These are phyloP conservation scores for Vaccinium corymbosum DNA, from an alignment of 148 eudicot genomes.

Conservation along the genomic window DNA sequence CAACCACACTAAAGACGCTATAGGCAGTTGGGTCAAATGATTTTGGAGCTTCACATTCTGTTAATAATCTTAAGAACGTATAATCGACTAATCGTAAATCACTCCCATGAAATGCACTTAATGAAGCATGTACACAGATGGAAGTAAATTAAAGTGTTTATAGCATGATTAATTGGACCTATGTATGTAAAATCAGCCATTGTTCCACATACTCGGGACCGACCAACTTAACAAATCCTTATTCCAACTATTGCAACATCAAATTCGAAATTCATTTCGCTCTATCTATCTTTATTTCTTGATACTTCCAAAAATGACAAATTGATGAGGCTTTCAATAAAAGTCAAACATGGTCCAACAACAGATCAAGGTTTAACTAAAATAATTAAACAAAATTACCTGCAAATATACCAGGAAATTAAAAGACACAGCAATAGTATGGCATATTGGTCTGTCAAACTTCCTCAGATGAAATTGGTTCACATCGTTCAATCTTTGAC, in stretches of 20 bases:
- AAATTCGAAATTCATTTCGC: not conserved
- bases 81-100: not conserved
- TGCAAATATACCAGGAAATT: not conserved
- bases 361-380: not conserved
- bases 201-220: not conserved
- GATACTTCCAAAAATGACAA: not conserved
- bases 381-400: not conserved
- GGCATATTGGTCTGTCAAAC: not conserved
- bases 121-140: not conserved
- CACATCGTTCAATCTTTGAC: not conserved
- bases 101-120: not conserved
- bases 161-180: not conserved
- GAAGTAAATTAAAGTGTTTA: not conserved
- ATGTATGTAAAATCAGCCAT: not conserved
- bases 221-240: not conserved
- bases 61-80: not conserved
- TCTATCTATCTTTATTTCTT: not conserved
- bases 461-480: not conserved
- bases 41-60: not conserved
- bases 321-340: not conserved
- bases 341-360: not conserved
- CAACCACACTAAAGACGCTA: conserved; percentile 2
- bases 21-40: not conserved
- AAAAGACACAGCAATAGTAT: not conserved
- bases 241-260: not conserved